Evolutionary conservation across 2,329 filamentous ascomycete species (phyloP), one percentile per base, ranked within the genome.

Genomic region (Alternaria sp.): DNA sequence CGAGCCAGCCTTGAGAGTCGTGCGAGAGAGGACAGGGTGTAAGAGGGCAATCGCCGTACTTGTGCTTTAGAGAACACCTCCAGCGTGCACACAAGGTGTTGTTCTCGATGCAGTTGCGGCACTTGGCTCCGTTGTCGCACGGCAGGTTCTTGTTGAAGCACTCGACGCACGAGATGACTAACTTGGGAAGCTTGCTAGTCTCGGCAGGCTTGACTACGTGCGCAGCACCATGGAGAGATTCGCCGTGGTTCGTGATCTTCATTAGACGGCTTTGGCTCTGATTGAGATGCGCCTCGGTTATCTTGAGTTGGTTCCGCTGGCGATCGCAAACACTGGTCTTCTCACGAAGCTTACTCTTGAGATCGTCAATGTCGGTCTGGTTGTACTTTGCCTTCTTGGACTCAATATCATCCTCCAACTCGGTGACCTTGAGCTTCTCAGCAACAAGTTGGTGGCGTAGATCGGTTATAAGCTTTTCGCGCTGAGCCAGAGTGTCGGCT

Each of bases 41-140:
- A 5, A 63, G 56, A 2, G 65, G 46, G 36, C 74, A 76, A 0
- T 68, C 33, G 23, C 64, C 68, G 2, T 70, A 42, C 24, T 65
- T 58, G 23, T 75, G 71, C 36, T 63, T 60, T 13, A 71, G 28
- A 4, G 65, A 68, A 52, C 74, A 77, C 29, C 66, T 69, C 71
- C 71, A 76, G 2, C 74, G 65, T 3, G 56, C 52, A 42, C 74
- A 77, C 6, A 37, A 53, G 8, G 59, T 40, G 10, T 62, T 56
- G 6, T 58, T 58, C 8, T 69, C 65, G 1, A n/a, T 42, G 42
- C 74, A 77, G 45, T 61, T 63, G 5, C 57, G 61, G 58, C 74
- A 77, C 17, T 26, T 56, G 5, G 58, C 53, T 5, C 45, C 49
- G 23, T 54, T 56, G 33, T 77, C 74, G 56, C 74, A 77, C 1